These are phyloP conservation scores for Magnolia changhungtana DNA, from an alignment of 164 flowering plant genomes.

Conservation along the genomic window DNA sequence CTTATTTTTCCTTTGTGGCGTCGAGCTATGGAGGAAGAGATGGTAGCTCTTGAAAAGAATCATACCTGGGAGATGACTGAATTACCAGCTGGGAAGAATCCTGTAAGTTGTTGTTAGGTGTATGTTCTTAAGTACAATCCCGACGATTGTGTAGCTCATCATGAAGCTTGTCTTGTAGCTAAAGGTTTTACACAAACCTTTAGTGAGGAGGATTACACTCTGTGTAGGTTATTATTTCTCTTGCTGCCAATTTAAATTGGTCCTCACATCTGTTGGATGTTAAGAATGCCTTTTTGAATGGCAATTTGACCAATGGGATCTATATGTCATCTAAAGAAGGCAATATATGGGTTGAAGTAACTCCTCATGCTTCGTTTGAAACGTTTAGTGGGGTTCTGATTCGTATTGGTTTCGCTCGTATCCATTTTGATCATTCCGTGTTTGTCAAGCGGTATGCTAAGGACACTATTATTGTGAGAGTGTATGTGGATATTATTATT, in stretches of 20 bases:
- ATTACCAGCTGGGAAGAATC: background rate
- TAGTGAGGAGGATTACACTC: background rate
- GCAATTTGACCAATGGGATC: too few species aligned
- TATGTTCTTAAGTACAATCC: background rate
- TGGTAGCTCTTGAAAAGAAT: too few species aligned
- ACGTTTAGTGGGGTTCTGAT: background rate
- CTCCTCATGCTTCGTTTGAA: background rate
- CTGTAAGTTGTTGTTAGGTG: background rate
- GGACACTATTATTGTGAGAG: background rate
- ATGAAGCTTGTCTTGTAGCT: background rate
- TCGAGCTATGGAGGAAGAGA: too few species aligned
- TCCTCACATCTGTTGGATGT: background rate
- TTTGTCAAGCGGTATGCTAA: background rate
- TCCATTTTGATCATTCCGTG: background rate
- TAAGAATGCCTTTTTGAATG: background rate
- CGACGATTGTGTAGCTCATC: background rate
- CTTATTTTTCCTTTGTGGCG: too few species aligned
- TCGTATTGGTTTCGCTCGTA: background rate
- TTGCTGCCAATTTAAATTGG: background rate
- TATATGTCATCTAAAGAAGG: background rate
- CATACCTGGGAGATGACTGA: background rate
- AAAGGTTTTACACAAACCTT: background rate
- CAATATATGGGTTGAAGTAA: background rate
- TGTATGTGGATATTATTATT: background rate
- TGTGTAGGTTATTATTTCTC: background rate